Base-by-base conservation (phyloP, 2,329 filamentous ascomycete genomes). In the Fusarium hainanense region DNA sequence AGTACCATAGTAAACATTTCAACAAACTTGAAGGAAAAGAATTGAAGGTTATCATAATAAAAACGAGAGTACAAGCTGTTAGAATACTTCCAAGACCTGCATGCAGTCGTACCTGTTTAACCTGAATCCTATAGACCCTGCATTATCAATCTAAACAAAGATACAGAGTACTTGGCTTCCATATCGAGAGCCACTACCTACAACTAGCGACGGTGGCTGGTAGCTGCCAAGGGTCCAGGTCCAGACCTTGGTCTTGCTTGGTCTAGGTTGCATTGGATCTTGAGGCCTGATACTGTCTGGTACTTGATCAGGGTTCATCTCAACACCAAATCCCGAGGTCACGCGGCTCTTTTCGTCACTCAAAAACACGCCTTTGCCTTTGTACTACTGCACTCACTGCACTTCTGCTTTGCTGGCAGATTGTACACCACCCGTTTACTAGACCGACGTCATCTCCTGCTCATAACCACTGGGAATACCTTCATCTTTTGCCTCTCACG, bases 361-460 rank as follows among this genome's bases (percentile, higher is more conserved):
- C 25, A 10, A 27, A 63, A 40, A 30, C 44, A 30, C 28, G 1
- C 28, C 28, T 30, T 28, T 28, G 21, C 23, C 42, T 20, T 34
- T 28, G 14, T 52, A 25, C 25, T 25, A 48, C 30, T 37, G 32
- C 25, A 54, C 23, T n/a, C n/a, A n/a, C n/a, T n/a, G n/a, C 25
- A n/a, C 23, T 48, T 55, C 23, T 67, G 56, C 46, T 66, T 51
- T 16, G 42, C 48, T 51, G 43, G 43, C 47, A 13, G 12, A 27
- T 23, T 37, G 25, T 32, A 32, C 25, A 41, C 34, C 23, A 25
- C 30, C 27, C 41, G 27, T 37, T 70, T 44, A 52, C n/a, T 34
- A 18, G 8, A 46, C 20, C 67, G 66, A 69, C 67, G 66, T 70
- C 67, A 69, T 69, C 52, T 34, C 27, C 28, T 23, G 21, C 60